Conservation (phyloP, 768 basidiomycete genomes). For the Rhizopogon salebrosus region DNA sequence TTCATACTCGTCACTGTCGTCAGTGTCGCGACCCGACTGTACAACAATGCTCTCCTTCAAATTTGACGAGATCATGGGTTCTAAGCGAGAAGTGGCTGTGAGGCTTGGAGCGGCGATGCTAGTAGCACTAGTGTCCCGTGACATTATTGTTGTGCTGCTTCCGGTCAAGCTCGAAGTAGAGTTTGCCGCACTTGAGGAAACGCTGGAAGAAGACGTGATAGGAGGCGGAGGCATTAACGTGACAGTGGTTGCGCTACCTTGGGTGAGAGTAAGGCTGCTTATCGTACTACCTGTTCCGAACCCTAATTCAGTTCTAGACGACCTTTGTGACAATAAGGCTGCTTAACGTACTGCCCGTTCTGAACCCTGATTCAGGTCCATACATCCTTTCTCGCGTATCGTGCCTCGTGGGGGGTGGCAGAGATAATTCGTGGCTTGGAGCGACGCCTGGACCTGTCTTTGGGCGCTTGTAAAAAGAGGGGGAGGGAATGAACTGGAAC, state of each 20-base stretch:
- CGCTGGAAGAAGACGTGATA: not conserved
- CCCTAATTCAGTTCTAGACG: not conserved
- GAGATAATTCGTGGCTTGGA: not conserved
- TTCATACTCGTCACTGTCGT: not conserved
- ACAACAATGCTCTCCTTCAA: not conserved
- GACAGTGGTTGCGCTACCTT: slow-evolving; percentile 1
- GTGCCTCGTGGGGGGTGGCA: not conserved
- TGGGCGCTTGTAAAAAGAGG: slow-evolving; percentile 17
- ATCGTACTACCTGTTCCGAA: slow-evolving; percentile 11
- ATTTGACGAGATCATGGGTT: not conserved
- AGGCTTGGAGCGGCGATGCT: not conserved
- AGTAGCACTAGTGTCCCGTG: not conserved
- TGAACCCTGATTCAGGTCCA: not conserved
- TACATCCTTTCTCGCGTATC: not conserved
- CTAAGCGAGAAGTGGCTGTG: not conserved
- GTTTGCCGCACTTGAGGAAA: not conserved
- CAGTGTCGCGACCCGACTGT: not conserved
- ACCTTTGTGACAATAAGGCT: too few species aligned
- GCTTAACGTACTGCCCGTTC: not conserved
- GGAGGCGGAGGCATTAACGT: not conserved
- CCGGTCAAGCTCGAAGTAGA: not conserved
- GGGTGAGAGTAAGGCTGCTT: not conserved
- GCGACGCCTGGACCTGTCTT: slow-evolving; percentile 6
- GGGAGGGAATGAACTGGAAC: slow-evolving; percentile 19
- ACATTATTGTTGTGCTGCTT: not conserved